phyloP scores from a whole-genome alignment of 106 monocot species.

The Dendrobium officinale region DNA sequence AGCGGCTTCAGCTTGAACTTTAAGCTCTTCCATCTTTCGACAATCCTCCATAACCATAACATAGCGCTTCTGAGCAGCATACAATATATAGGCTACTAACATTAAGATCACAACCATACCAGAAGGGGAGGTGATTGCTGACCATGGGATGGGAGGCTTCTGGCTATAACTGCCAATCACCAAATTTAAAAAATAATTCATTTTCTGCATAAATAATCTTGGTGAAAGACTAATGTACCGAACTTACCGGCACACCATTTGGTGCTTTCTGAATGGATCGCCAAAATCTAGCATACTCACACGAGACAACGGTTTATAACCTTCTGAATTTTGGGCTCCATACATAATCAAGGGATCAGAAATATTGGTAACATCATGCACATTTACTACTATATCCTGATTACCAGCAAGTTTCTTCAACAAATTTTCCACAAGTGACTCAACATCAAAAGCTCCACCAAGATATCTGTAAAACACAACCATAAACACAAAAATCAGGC shows the following conservation, averaged over 20 bases:
- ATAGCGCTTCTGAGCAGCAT: constrained; percentile 63
- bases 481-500: not conserved
- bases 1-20: constrained; percentile 95
- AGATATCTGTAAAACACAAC: constrained; percentile 44
- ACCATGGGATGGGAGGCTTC: constrained; percentile 54
- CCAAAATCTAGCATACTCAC: constrained; percentile 87
- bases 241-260: constrained; percentile 82
- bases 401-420: constrained; percentile 87
- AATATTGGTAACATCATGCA: constrained; percentile 85
- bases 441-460: constrained; percentile 97
- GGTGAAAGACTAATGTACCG: not conserved
- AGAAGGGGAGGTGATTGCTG: constrained; percentile 50
- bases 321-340: constrained; percentile 56
- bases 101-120: constrained; percentile 59
- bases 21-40: constrained; percentile 88
- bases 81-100: constrained; percentile 52
- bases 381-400: constrained; percentile 89
- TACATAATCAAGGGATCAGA: constrained; percentile 92
- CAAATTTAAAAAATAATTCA: constrained; percentile 2
- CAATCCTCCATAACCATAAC: constrained; percentile 70
- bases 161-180: constrained; percentile 52
- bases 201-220: not conserved
- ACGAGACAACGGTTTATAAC: constrained; percentile 46
- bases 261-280: constrained; percentile 87
- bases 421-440: constrained; percentile 91